Evolutionary conservation across 2,329 filamentous ascomycete genomes (phyloP).

Genomic region (Diaporthe australafricana): DNA sequence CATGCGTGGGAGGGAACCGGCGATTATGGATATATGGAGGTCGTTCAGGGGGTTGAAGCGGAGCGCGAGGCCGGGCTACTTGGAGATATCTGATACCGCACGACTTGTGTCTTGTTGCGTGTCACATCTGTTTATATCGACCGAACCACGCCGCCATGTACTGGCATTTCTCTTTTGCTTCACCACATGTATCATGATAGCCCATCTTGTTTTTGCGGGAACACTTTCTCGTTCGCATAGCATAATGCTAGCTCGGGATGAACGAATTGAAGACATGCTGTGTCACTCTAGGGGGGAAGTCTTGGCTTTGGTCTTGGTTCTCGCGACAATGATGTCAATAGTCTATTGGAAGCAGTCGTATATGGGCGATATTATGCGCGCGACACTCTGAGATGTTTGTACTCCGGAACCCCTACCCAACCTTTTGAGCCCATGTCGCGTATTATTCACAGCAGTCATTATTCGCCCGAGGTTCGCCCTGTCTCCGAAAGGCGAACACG

Average conservation of each 20-base stretch:
- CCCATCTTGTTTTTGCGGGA: neutral
- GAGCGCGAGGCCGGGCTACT: neutral
- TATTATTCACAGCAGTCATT: neutral
- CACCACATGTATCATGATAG: neutral
- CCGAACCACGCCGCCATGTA: slow-evolving; percentile 8
- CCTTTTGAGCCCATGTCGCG: neutral
- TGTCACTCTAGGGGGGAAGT: neutral
- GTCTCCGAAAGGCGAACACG: neutral
- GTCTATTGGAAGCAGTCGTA: neutral
- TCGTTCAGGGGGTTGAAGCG: neutral
- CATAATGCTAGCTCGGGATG: neutral
- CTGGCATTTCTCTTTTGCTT: neutral
- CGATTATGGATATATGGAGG: neutral
- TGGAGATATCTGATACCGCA: slow-evolving; percentile 5
- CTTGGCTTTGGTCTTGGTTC: neutral
- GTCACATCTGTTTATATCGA: slow-evolving; percentile 21
- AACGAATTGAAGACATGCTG: neutral
- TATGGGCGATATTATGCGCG: no score
- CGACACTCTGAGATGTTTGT: neutral
- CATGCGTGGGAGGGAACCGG: neutral
- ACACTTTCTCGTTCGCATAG: neutral
- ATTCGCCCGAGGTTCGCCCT: neutral
- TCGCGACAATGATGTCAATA: neutral
- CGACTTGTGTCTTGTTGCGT: slow-evolving; percentile 19
- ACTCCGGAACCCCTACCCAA: neutral